Evolutionary conservation across 495 filamentous ascomycete species (phyloP).

Genomic region (Melanomma pulvis-pyrius): DNA sequence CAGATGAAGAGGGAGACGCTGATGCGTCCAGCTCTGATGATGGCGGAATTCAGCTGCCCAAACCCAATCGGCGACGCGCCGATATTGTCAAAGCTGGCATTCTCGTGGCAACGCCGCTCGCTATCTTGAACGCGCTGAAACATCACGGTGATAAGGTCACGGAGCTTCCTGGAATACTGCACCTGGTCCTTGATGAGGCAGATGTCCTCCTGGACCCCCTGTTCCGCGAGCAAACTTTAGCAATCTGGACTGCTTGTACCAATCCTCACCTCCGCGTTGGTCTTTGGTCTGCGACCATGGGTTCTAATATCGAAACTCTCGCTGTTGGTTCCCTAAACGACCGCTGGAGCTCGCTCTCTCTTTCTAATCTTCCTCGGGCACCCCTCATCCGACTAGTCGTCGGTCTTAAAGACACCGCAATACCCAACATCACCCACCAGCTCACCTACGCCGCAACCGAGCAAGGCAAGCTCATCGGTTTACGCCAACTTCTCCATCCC

Average conservation of each 20-base stretch:
- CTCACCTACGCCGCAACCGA: slow-evolving; percentile 91
- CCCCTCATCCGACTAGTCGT: slow-evolving; percentile 83
- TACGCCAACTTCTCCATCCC: slow-evolving; percentile 90
- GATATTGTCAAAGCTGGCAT: slow-evolving; percentile 69
- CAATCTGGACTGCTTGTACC: slow-evolving; percentile 78
- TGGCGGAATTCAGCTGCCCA: slow-evolving; percentile 27
- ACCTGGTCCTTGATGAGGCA: slow-evolving; percentile 87
- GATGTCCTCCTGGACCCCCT: slow-evolving; percentile 91
- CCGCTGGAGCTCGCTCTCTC: slow-evolving; percentile 45
- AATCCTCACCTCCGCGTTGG: slow-evolving; percentile 68
- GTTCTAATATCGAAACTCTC: slow-evolving; percentile 83
- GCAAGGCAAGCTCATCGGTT: slow-evolving; percentile 86
- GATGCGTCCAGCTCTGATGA: slow-evolving; percentile 10
- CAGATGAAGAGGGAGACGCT: slow-evolving; percentile 42
- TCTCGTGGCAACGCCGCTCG: slow-evolving; percentile 82
- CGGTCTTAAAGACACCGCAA: slow-evolving; percentile 90
- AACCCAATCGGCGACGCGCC: slow-evolving; percentile 37
- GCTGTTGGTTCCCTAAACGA: slow-evolving; percentile 63
- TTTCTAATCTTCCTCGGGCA: slow-evolving; percentile 38
- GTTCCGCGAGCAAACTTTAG: slow-evolving; percentile 86
- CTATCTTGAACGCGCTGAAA: slow-evolving; percentile 72
- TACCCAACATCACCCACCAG: slow-evolving; percentile 86
- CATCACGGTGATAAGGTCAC: slow-evolving; percentile 49
- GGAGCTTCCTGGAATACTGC: slow-evolving; percentile 64
- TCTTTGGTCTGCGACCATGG: slow-evolving; percentile 97